Conservation (phyloP, 495 filamentous ascomycete species). For the Daldinia bambusicola region DNA sequence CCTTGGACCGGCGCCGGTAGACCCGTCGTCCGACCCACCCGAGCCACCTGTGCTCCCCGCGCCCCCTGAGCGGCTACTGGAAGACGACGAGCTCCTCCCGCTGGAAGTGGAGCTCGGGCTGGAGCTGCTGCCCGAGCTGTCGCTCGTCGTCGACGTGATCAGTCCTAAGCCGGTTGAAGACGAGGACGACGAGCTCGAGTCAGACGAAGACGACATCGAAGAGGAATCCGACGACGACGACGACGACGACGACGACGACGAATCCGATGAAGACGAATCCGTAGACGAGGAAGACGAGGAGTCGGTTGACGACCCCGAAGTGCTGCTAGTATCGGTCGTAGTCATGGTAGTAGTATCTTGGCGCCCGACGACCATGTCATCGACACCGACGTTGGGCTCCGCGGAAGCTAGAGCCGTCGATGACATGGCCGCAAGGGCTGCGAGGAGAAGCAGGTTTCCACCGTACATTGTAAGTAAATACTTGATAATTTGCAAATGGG, state of each 20-base stretch:
- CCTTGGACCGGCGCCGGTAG: not conserved
- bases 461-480: no score
- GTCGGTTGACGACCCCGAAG: not conserved
- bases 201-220: not conserved
- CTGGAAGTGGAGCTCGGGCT: not conserved
- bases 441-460: conserved; percentile 10
- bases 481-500: no score
- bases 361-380: conserved; percentile 46
- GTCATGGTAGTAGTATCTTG: not conserved
- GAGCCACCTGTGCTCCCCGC: not conserved
- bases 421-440: conserved; percentile 1
- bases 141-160: not conserved
- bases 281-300: not conserved
- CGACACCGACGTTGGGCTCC: not conserved
- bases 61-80: not conserved
- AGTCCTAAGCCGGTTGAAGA: not conserved
- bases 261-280: not conserved
- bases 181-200: not conserved
- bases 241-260: not conserved
- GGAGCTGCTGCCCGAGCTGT: not conserved
- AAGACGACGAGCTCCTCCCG: not conserved
- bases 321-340: not conserved
- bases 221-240: not conserved
- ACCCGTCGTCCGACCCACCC: not conserved
- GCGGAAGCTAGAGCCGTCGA: conserved; percentile 2